Evolutionary conservation across 176 grass and related monocot genomes (phyloP).

Genomic region (Aechmea fasciata): DNA sequence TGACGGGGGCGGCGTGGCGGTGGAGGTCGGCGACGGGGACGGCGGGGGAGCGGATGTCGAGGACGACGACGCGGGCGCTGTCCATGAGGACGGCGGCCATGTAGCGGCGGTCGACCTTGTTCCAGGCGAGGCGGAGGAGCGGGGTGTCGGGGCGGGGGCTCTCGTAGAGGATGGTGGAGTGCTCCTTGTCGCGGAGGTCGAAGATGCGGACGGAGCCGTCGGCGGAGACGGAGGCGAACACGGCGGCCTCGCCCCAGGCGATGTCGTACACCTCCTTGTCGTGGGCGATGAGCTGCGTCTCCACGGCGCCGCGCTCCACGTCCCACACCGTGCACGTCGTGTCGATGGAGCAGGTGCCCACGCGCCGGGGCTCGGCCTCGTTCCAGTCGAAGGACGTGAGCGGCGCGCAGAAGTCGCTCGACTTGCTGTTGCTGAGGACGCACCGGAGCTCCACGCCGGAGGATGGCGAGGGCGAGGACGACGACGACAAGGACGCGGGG

Average conservation of each 20-base stretch:
- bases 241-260: conserved; percentile 81
- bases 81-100: conserved; percentile 95
- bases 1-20: conserved; percentile 61
- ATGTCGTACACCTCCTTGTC: conserved; percentile 99
- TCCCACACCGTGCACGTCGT: conserved; percentile 99
- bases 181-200: conserved; percentile 97
- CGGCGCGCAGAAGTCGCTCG: conserved; percentile 73
- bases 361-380: conserved; percentile 57
- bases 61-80: conserved; percentile 74
- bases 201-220: conserved; percentile 95
- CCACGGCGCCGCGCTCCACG: conserved; percentile 75
- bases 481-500: conserved; percentile 14
- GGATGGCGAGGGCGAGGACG: too few relatives aligned
- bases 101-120: conserved; percentile 58
- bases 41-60: conserved; percentile 81
- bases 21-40: conserved; percentile 84
- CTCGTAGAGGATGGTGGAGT: conserved; percentile 95
- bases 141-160: conserved; percentile 86
- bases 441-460: conserved; percentile 41
- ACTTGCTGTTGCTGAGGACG: conserved; percentile 79
- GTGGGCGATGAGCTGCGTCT: conserved; percentile 99
- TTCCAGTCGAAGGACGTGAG: conserved; percentile 99
- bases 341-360: conserved; percentile 91
- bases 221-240: conserved; percentile 87
- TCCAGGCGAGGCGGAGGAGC: conserved; percentile 87